Base-by-base conservation (phyloP, 2,329 filamentous ascomycete species). In the Fusarium anthophilum region DNA sequence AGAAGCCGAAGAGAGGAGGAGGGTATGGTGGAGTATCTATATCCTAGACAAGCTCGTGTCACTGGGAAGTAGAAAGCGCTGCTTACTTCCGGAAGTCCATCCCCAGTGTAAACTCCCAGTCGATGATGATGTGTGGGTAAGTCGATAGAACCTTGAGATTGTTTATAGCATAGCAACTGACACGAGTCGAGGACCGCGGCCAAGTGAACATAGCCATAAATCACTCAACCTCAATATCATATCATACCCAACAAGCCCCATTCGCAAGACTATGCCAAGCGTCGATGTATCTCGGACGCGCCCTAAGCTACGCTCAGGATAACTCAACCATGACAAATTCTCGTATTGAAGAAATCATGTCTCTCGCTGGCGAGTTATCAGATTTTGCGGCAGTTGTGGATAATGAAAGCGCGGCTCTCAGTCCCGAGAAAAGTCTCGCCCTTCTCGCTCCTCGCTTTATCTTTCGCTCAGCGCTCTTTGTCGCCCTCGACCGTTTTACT, bases 351-450 rank as follows among this genome's bases (percentile, higher is more conserved):
- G 8, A 28, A 22, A 26, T 28, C 7, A 38, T 38, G 32, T 54
- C 50, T 13, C 3, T 54, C 1, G 32, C 5, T 1, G 7, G 11
- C 1, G 32, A 54, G 7, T 1, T 54, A 3, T 12, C 5, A 17
- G 24, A 6, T 6, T 28, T 28, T 6, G 50, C 12, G 2, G 5
- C 32, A 22, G 7, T 22, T 5, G 6, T 54, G 10, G 18, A 28
- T 1, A 26, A 38, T 13, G 50, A 38, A 11, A 22, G 1, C 17
- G 3, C 13, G 2, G 9, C 6, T 9, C 18, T 28, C 4, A 11
- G 30, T 2, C 22, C 17, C 3, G 48, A 35, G 3, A 24, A 1
- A 2, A 13, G 13, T 2, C 1, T 9, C 5, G 1, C 4, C 3
- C 32, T 54, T 2, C 50, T 54, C 1, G 3, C 50, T 3, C 24